Evolutionary conservation across 306 rosid species (phyloP), one percentile per base, ranked within the genome.

Genomic region (Cercis canadensis): DNA sequence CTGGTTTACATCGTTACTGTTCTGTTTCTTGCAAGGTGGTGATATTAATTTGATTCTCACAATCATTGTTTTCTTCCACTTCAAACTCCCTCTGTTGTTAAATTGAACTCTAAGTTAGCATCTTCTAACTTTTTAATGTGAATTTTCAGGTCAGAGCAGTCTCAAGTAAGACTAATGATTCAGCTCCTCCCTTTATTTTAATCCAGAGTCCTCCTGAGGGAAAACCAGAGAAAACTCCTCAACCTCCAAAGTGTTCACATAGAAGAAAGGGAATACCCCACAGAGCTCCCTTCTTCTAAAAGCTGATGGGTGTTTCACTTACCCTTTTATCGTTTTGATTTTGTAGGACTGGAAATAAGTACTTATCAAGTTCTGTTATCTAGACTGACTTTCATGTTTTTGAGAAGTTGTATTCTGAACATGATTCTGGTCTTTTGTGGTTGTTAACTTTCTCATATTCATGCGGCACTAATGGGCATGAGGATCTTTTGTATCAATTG

Each of bases 251-350:
- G 39, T 7, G n/a, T 4, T 2, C 4, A 11, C 63, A 62, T 32
- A 82, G 10, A 49, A 77, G 90, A 78, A 86, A 86, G 76, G 86
- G 87, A 83, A 78, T 18, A 62, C 87, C 90, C 11, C 31, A 17
- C 7, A 75, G 86, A 49, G 78, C 87, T 78, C 90, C 87, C 21
- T 64, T 86, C 53, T 69, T 67, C 68, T 83, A 43, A 82, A 68
- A 55, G 44, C 46, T 44, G 29, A 34, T 24, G 29, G 41, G 55
- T 57, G 32, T 33, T 8, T 62, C 9, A 9, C 39, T 29, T 19
- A 31, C 60, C 16, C 44, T 57, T 43, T 9, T 11, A 8, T 10
- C 2, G 11, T 62, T 11, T 47, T 19, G 29, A 49, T 24, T 67
- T 31, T 39, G 54, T 37, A 34, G 37, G 21, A 74, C 9, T 12